phyloP scores from a whole-genome alignment of 2,329 filamentous ascomycete genomes.

The Colletotrichum sp. region DNA sequence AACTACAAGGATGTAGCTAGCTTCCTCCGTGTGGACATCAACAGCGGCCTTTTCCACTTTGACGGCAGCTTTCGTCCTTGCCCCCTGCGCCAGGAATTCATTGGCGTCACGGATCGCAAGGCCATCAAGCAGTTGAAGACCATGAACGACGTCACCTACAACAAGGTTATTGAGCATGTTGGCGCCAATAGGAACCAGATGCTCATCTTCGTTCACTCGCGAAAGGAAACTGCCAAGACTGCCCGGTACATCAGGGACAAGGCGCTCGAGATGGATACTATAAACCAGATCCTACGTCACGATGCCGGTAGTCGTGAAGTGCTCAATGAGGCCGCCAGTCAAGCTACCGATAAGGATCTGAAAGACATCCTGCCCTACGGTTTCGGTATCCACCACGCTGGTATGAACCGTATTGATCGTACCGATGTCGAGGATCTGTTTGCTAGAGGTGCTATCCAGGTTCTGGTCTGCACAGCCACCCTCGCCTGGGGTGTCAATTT shows the following conservation, averaged over 20 bases:
- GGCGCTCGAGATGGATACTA: slow-evolving; percentile 95
- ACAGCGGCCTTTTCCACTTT: slow-evolving; percentile 93
- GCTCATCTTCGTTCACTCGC: slow-evolving; percentile 98
- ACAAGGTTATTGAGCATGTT: slow-evolving; percentile 95
- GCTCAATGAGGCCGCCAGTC: slow-evolving; percentile 81
- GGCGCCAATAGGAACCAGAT: slow-evolving; percentile 94
- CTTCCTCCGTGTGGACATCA: slow-evolving; percentile 87
- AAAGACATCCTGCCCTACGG: slow-evolving; percentile 96
- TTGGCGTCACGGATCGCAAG: slow-evolving; percentile 96
- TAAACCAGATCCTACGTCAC: slow-evolving; percentile 91
- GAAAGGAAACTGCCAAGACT: slow-evolving; percentile 98
- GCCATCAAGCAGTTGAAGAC: slow-evolving; percentile 98
- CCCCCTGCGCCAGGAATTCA: slow-evolving; percentile 94
- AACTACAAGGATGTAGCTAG: slow-evolving; percentile 97
- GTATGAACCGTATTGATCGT: slow-evolving; percentile 94
- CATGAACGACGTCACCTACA: slow-evolving; percentile 99
- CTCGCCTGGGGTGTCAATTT: slow-evolving; percentile 98
- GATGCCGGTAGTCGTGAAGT: slow-evolving; percentile 93
- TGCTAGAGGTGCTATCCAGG: slow-evolving; percentile 87
- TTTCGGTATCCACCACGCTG: slow-evolving; percentile 97
- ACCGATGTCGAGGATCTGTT: slow-evolving; percentile 96
- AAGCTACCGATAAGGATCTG: slow-evolving; percentile 83
- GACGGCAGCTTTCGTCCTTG: slow-evolving; percentile 94
- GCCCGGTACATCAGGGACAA: slow-evolving; percentile 96
- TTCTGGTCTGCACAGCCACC: slow-evolving; percentile 97